phyloP scores from a whole-genome alignment of 352 stramenopile species.

The Aphanomyces stellatus region DNA sequence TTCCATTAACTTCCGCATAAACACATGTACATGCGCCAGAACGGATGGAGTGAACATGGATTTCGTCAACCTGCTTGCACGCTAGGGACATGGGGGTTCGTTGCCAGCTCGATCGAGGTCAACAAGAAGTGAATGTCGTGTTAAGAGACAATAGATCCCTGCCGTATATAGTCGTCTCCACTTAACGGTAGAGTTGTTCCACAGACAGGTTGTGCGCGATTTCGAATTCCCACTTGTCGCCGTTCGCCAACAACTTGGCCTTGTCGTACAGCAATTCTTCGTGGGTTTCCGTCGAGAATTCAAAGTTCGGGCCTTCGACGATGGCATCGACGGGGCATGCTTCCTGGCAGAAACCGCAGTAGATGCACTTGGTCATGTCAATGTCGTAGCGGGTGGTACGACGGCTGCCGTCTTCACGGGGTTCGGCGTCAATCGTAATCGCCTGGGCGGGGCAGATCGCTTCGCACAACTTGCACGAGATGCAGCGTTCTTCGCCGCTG shows the following conservation, averaged over 20 bases:
- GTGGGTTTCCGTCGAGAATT: constrained; percentile 99
- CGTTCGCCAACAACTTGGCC: constrained; percentile 99
- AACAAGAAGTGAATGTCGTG: not conserved
- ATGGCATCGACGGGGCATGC: constrained; percentile 99
- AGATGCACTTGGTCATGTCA: constrained; percentile 99
- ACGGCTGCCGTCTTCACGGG: constrained; percentile 94
- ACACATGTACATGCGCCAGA: too few species aligned
- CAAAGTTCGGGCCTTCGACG: constrained; percentile 99
- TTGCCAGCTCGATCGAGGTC: too few species aligned
- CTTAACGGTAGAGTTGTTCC: constrained; percentile 98
- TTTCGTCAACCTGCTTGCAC: too few species aligned
- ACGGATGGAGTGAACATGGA: too few species aligned
- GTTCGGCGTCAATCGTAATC: constrained; percentile 99
- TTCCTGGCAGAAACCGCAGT: constrained; percentile 95
- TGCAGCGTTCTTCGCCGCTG: constrained; percentile 99
- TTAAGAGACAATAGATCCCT: not conserved
- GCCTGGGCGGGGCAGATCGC: constrained; percentile 98
- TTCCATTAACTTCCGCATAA: too few species aligned
- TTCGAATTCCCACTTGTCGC: constrained; percentile 99
- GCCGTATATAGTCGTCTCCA: not conserved
- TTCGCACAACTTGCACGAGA: constrained; percentile 99
- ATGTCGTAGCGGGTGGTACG: constrained; percentile 99
- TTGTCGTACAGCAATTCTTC: constrained; percentile 99
- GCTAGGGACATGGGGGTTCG: too few species aligned
- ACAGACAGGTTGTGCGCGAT: constrained; percentile 98